These are phyloP conservation scores for Rubroboletus satanas DNA, from an alignment of 768 basidiomycete genomes.

Conservation along the genomic window DNA sequence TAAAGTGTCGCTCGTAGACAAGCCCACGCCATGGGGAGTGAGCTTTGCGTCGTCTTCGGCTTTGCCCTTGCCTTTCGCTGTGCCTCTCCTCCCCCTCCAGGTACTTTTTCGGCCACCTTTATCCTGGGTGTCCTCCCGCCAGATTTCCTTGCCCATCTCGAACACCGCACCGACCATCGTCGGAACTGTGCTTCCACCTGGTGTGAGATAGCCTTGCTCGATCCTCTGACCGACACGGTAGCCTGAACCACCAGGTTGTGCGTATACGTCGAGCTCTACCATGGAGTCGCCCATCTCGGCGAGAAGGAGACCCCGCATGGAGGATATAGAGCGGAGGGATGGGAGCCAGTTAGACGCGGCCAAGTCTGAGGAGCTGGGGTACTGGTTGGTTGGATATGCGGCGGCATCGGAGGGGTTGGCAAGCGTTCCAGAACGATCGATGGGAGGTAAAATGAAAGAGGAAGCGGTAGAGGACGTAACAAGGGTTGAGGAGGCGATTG, in stretches of 20 bases:
- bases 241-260: constrained; percentile 33
- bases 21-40: constrained; percentile 23
- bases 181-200: constrained; percentile 26
- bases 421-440: constrained; percentile 14
- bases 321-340: constrained; percentile 32
- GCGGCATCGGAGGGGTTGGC: constrained; percentile 17
- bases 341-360: constrained; percentile 18
- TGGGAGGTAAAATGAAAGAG: constrained; percentile 20
- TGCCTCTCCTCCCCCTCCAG: constrained; percentile 13
- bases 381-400: constrained; percentile 11
- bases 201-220: constrained; percentile 29
- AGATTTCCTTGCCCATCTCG: constrained; percentile 20
- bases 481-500: constrained; percentile 26
- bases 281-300: constrained; percentile 48
- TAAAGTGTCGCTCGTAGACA: constrained; percentile 49
- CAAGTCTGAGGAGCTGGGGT: constrained; percentile 2
- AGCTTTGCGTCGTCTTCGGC: constrained; percentile 3
- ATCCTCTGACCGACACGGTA: constrained; percentile 42
- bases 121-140: constrained; percentile 15
- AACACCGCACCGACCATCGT: constrained; percentile 6
- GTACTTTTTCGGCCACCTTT: constrained; percentile 8
- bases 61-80: constrained; percentile 4
- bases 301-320: constrained; percentile 45
- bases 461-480: constrained; percentile 24
- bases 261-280: constrained; percentile 41